phyloP scores from a whole-genome alignment of 345 rosid genomes.

The Citrus inodora region DNA sequence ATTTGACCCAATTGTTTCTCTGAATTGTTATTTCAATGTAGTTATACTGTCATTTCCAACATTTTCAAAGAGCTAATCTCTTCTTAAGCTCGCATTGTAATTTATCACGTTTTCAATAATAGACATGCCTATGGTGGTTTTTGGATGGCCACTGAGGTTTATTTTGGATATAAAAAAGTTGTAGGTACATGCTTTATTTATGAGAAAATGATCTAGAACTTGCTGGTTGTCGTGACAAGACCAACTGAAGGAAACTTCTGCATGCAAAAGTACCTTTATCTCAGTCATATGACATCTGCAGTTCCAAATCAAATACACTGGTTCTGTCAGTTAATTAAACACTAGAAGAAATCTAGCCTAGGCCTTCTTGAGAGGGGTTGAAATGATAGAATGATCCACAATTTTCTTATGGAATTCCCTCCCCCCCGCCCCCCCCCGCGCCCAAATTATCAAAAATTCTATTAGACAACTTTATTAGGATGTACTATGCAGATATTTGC shows the following conservation, averaged over 20 bases:
- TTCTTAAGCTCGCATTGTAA: not conserved
- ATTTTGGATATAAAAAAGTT: not conserved
- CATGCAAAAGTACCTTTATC: not conserved
- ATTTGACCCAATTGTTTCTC: not conserved
- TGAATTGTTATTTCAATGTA: not conserved
- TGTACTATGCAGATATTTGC: not conserved
- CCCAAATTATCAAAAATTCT: too few relatives aligned
- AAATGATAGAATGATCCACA: not conserved
- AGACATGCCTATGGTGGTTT: not conserved
- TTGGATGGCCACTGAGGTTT: not conserved
- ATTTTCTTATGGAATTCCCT: not conserved
- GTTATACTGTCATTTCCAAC: not conserved
- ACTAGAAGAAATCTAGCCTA: not conserved
- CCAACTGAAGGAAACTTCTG: not conserved
- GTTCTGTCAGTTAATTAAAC: not conserved
- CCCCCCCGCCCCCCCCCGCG: too few relatives aligned
- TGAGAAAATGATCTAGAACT: not conserved
- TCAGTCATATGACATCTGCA: not conserved
- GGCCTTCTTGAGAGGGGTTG: not conserved
- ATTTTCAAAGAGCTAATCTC: not conserved
- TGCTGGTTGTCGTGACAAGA: not conserved
- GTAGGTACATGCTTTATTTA: not conserved
- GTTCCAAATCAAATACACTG: not conserved
- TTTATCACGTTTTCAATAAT: not conserved
- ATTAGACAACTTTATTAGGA: not conserved